phyloP scores from a whole-genome alignment of 805 yeast genomes.

The Vanderwaltozyma verrucispora region DNA sequence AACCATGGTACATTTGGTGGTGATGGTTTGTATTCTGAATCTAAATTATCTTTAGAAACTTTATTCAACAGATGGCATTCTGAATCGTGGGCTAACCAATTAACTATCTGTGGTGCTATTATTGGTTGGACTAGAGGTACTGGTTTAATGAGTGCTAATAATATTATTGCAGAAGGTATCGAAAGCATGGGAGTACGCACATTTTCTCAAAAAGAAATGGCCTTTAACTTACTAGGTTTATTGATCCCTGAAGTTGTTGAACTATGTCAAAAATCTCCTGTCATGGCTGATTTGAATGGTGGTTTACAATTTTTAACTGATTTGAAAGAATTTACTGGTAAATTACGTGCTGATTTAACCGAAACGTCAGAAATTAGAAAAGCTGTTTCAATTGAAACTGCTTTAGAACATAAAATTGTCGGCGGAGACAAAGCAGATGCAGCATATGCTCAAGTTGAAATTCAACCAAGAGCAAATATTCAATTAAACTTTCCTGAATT shows the following conservation, averaged over 20 bases:
- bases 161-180: slow-evolving; percentile 94
- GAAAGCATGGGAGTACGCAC: slow-evolving; percentile 95
- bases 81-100: slow-evolving; percentile 90
- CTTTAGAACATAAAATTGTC: slow-evolving; percentile 72
- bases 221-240: slow-evolving; percentile 92
- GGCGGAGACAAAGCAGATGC: slow-evolving; percentile 84
- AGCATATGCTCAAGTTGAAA: slow-evolving; percentile 63
- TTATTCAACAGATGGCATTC: slow-evolving; percentile 98
- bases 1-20: slow-evolving; percentile 98
- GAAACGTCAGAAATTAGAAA: slow-evolving; percentile 88
- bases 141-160: slow-evolving; percentile 96
- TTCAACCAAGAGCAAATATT: slow-evolving; percentile 93
- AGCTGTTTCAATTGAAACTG: slow-evolving; percentile 89
- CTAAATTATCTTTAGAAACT: slow-evolving; percentile 90
- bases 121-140: slow-evolving; percentile 99
- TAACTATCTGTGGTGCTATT: slow-evolving; percentile 95
- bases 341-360: slow-evolving; percentile 58
- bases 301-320: slow-evolving; percentile 91
- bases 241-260: slow-evolving; percentile 77
- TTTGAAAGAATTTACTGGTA: slow-evolving; percentile 76
- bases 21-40: slow-evolving; percentile 97
- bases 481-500: slow-evolving; percentile 86
- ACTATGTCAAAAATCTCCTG: slow-evolving; percentile 87
- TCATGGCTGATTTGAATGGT: slow-evolving; percentile 97
- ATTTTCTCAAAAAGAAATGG: slow-evolving; percentile 98